Evolutionary conservation across 352 stramenopile species (phyloP).

Genomic region (Pythium scleroteichum): DNA sequence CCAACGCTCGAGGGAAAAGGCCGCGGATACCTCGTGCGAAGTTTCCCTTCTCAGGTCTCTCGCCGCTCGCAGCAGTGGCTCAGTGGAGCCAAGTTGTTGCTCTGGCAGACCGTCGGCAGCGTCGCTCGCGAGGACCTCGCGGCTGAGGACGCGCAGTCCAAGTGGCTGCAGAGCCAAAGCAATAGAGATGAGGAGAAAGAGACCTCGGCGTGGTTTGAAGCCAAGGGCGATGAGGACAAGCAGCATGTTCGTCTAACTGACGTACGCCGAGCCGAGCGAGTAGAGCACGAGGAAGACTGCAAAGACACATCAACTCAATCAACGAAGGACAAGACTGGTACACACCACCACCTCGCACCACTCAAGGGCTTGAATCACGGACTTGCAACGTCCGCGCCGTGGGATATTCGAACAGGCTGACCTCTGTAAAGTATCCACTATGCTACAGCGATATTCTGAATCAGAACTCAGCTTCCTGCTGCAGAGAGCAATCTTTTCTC

Average conservation of each 20-base stretch:
- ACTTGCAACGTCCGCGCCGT: conserved; percentile 28
- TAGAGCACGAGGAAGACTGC: conserved; percentile 13
- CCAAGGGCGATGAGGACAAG: conserved; percentile 16
- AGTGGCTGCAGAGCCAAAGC: conserved; percentile 23
- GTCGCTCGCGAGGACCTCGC: conserved; percentile 47
- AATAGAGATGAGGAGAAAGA: conserved; percentile 28
- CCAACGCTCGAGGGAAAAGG: conserved; percentile 48
- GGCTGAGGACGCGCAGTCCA: conserved; percentile 33
- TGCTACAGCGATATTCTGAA: too few relatives aligned
- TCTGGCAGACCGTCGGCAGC: conserved; percentile 63
- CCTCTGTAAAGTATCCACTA: conserved; percentile 29
- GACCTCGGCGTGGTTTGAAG: conserved; percentile 29
- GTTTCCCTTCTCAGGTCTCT: conserved; percentile 28
- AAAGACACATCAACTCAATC: conserved; percentile 1
- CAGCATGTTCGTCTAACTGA: neutral
- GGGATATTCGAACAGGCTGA: conserved; percentile 43
- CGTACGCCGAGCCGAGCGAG: conserved; percentile 5
- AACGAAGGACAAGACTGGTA: conserved; percentile 18
- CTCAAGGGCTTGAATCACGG: neutral
- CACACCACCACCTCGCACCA: conserved; percentile 25
- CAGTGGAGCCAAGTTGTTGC: conserved; percentile 45
- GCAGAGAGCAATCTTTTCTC: too few relatives aligned
- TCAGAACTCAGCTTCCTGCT: too few relatives aligned
- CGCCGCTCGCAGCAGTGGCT: conserved; percentile 38
- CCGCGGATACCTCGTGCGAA: conserved; percentile 51